phyloP scores from a whole-genome alignment of 2,329 filamentous ascomycete genomes.

The Calonectria ilicicola region DNA sequence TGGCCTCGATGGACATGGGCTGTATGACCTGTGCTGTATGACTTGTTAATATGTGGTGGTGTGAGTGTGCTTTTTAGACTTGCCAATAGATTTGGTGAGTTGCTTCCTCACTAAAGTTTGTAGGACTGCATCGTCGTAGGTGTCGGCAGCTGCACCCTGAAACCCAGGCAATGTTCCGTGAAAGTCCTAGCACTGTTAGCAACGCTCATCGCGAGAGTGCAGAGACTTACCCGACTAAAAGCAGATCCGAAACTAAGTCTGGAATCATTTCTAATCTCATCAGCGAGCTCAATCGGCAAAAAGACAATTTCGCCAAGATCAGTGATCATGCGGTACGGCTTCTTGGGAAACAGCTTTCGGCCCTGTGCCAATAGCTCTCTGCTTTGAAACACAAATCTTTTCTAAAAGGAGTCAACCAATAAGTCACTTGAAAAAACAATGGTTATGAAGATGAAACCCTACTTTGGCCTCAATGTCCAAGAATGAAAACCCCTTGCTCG shows the following conservation, averaged over 20 bases:
- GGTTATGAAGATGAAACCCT: neutral
- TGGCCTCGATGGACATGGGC: neutral
- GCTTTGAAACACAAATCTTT: neutral
- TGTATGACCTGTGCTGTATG: neutral
- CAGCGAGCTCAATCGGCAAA: neutral
- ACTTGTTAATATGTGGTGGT: no score
- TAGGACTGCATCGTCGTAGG: neutral
- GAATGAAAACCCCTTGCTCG: neutral
- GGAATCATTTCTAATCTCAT: neutral
- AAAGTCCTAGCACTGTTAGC: neutral
- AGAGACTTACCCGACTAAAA: neutral
- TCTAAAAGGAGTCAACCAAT: neutral
- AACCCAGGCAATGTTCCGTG: neutral
- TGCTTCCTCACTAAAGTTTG: neutral
- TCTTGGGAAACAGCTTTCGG: neutral
- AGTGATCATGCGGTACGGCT: neutral
- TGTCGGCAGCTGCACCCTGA: neutral
- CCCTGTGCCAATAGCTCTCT: neutral
- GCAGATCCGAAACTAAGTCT: neutral
- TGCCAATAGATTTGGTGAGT: neutral
- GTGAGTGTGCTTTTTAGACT: neutral
- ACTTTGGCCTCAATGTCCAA: neutral
- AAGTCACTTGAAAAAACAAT: neutral
- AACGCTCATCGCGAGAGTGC: neutral
- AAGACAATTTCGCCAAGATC: neutral